phyloP scores from a whole-genome alignment of 257 asterid species.

The Fraxinus anomala region DNA sequence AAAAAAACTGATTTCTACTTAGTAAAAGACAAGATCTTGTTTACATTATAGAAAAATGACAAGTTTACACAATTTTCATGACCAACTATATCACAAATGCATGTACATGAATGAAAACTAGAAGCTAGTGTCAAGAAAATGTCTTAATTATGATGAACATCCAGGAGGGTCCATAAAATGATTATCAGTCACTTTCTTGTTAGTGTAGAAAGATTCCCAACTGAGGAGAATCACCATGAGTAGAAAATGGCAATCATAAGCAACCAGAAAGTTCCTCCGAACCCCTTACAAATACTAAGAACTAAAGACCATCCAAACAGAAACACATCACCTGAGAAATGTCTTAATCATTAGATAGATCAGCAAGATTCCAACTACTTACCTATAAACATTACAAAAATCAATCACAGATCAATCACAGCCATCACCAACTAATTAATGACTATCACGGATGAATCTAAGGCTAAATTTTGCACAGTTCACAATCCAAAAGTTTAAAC shows the following conservation, averaged over 20 bases:
- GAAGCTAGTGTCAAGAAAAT: neutral
- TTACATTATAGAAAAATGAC: neutral
- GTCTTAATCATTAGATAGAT: neutral
- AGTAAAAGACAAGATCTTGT: neutral
- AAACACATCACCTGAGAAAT: neutral
- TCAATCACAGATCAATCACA: neutral
- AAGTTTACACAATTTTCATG: neutral
- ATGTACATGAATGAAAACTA: slow-evolving; percentile 1
- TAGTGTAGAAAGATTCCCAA: neutral
- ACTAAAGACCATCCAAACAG: neutral
- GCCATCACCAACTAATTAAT: neutral
- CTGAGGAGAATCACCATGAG: neutral
- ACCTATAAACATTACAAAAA: neutral
- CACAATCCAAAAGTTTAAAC: neutral
- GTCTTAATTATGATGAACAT: neutral
- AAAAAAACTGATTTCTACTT: neutral
- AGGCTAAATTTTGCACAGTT: neutral
- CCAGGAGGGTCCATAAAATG: neutral
- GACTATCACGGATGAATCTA: neutral
- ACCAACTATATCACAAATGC: neutral
- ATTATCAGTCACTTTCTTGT: neutral
- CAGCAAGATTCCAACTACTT: slow-evolving; percentile 2
- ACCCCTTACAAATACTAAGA: neutral
- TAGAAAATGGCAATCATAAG: slow-evolving; percentile 11
- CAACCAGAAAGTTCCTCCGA: neutral